A percentile compares a stretch with the other conserved stretches of the same genome.
Evolutionary conservation across 1,284 basidiomycete genomes (phyloP).

Genomic region (Trichosporon sp.): DNA sequence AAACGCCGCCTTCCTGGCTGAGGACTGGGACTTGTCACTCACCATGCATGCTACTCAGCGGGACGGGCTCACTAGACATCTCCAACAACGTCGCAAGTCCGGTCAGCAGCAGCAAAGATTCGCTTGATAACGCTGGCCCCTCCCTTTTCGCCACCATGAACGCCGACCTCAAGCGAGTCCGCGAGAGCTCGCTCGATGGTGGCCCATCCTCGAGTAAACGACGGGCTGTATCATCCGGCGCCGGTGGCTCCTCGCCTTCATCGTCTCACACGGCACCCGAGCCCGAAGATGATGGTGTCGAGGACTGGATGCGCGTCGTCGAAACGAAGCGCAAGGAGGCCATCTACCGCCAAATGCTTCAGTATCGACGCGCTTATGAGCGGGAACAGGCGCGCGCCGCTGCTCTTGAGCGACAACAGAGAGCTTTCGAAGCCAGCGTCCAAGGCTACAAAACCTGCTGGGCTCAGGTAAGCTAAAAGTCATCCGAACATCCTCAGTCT

Average conservation of each 20-base stretch:
- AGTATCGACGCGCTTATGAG: conserved; percentile 76
- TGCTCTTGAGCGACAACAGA: conserved; percentile 67
- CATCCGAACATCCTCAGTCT: not conserved
- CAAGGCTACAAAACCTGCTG: conserved; percentile 82
- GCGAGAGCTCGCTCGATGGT: conserved; percentile 36
- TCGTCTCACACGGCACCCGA: conserved; percentile 9
- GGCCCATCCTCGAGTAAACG: conserved; percentile 31
- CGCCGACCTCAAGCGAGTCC: conserved; percentile 45
- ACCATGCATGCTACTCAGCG: not conserved
- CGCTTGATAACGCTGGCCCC: not conserved
- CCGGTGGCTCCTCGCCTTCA: conserved; percentile 15
- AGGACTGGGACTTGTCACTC: not conserved
- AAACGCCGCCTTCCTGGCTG: not conserved
- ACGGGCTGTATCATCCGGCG: conserved; percentile 20
- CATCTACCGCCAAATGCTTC: conserved; percentile 82
- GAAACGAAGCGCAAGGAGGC: conserved; percentile 77
- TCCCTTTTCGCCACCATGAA: conserved; percentile 29
- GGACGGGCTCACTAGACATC: not conserved
- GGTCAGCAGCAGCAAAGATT: conserved; percentile 8
- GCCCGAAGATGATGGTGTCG: conserved; percentile 30
- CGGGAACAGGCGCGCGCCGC: conserved; percentile 62
- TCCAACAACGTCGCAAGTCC: not conserved
- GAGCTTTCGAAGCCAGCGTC: conserved; percentile 68
- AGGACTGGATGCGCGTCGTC: conserved; percentile 43
- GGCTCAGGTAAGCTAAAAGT: conserved; percentile 62